Conservation (phyloP, 1,139 yeast genomes). For the Saccharomyces hybrid region DNA sequence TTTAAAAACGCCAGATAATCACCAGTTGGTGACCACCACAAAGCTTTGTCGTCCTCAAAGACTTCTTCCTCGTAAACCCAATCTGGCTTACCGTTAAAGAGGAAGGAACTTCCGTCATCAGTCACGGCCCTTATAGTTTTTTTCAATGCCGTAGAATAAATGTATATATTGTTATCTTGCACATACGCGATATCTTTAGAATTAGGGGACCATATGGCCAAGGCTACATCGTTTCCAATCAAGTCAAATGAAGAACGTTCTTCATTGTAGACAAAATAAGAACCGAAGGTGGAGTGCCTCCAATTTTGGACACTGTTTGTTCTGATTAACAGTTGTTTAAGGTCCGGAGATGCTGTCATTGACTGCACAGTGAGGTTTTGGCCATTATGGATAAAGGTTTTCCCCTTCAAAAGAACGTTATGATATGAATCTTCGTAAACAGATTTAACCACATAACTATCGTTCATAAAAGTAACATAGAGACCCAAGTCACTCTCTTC, state of each 20-base stretch:
- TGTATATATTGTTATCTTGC: slow-evolving; percentile 56
- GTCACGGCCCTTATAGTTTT: slow-evolving; percentile 24
- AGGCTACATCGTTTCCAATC: slow-evolving; percentile 34
- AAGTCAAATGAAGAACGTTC: slow-evolving; percentile 30
- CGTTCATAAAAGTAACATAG: slow-evolving; percentile 29
- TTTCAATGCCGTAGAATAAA: slow-evolving; percentile 39
- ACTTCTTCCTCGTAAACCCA: slow-evolving; percentile 99
- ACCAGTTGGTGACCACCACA: slow-evolving; percentile 89
- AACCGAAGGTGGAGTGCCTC: slow-evolving; percentile 73
- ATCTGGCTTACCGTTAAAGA: slow-evolving; percentile 91
- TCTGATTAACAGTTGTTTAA: slow-evolving; percentile 47
- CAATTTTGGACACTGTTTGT: slow-evolving; percentile 58
- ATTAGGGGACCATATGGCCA: slow-evolving; percentile 74
- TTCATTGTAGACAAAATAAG: slow-evolving; percentile 58
- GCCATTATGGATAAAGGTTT: slow-evolving; percentile 38
- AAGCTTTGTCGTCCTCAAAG: slow-evolving; percentile 52
- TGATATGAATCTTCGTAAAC: slow-evolving; percentile 40
- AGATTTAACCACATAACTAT: slow-evolving; percentile 31
- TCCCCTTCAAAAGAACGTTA: slow-evolving; percentile 43
- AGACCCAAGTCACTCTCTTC: slow-evolving; percentile 31
- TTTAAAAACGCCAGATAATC: slow-evolving; percentile 55
- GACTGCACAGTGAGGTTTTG: slow-evolving; percentile 42
- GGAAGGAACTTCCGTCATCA: slow-evolving; percentile 55
- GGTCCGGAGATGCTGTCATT: slow-evolving; percentile 58
- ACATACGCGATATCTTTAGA: slow-evolving; percentile 66